Base-by-base conservation (phyloP, 352 stramenopile genomes). In the Pythium oligandrum region DNA sequence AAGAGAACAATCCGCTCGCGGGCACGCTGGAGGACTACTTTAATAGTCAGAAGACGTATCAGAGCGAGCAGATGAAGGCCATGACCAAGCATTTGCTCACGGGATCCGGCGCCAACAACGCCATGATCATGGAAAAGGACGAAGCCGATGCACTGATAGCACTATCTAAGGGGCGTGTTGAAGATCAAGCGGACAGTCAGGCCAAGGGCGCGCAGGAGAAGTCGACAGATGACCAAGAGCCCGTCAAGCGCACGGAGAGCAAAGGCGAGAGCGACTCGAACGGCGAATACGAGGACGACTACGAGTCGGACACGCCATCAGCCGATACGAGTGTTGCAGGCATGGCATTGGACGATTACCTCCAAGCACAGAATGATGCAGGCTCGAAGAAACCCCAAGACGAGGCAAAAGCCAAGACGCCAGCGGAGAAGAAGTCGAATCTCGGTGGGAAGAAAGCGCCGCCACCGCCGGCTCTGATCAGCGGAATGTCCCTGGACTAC, bases 61-160 rank as follows among this genome's bases (percentile, higher is more conserved):
- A 64, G 45, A 60, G 36, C 51, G 61, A 61, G 39, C 50, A 61
- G n/a, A 59, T 68, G 55, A 61, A 56, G 32, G 55, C 56, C 42
- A 67, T 86, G 40, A 79, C 71, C 39, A 73, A 80, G 54, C 76
- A 87, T 51, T 53, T 87, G 59, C 71, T 87, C 44, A 75, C 77
- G 12, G 74, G 66, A 10, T 63, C 68, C 34, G 53, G 63, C 2
- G 68, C 60, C 7, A 70, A 79, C 71, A 70, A 83, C 49, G 73
- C 77, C 31, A 81, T 87, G 73, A 58, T 64, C 37, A 63, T 75
- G 49, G 70, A 85, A 54, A 70, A 65, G 32, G 40, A 57, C 6
- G 44, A 63, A 4, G 56, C 40, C 7, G 35, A 57, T 10, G 44
- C 45, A n/a, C 6, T 31, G 53, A 6, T n/a, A 48, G 2, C 17